Percentiles rank a stretch among this genome's conserved stretches.
These are phyloP conservation scores for Penicillium parvum DNA, from an alignment of 495 filamentous ascomycete genomes.

Conservation along the genomic window DNA sequence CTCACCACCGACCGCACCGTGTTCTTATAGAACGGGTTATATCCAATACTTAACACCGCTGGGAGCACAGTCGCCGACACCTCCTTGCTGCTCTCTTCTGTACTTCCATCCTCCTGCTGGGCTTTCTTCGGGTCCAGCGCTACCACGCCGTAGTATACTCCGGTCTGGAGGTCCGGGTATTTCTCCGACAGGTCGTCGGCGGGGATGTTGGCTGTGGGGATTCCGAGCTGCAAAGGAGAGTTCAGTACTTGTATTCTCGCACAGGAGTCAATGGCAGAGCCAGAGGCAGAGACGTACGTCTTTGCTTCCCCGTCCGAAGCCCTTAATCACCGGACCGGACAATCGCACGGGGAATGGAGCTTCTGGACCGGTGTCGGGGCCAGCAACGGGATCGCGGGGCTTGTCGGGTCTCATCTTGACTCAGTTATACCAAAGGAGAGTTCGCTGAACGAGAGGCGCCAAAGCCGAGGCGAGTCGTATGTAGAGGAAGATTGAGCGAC, in stretches of 20 bases:
- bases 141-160: constrained; percentile 91
- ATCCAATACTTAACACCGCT: constrained; percentile 94
- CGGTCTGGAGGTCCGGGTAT: constrained; percentile 63
- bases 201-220: constrained; percentile 96
- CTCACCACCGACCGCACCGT: constrained; percentile 63
- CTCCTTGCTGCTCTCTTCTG: constrained; percentile 3
- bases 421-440: neutral
- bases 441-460: neutral
- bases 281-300: constrained; percentile 48
- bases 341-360: constrained; percentile 77
- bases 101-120: constrained; percentile 10
- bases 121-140: constrained; percentile 48
- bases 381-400: constrained; percentile 60
- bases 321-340: constrained; percentile 79
- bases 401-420: constrained; percentile 36
- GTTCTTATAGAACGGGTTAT: constrained; percentile 94
- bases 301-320: constrained; percentile 90
- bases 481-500: neutral
- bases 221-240: constrained; percentile 60
- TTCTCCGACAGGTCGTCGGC: constrained; percentile 65
- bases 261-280: neutral
- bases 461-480: neutral
- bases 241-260: constrained; percentile 3
- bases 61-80: constrained; percentile 57
- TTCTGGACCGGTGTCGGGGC: constrained; percentile 64